phyloP scores from a whole-genome alignment of 805 yeast genomes.

The Torulaspora quercuum region DNA sequence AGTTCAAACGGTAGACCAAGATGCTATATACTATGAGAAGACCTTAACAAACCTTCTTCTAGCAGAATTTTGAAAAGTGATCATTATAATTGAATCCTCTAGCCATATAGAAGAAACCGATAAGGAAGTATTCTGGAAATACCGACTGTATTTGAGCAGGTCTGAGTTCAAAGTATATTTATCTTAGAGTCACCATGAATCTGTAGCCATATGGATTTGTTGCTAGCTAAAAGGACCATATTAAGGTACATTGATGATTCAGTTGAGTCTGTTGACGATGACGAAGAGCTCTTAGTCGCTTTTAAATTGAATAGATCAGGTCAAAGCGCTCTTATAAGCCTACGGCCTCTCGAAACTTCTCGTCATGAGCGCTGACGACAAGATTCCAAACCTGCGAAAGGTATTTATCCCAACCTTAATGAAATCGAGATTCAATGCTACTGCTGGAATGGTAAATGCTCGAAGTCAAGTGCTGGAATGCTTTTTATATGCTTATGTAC shows the following conservation, averaged over 20 bases:
- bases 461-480: too few relatives aligned
- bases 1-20: conserved; percentile 19
- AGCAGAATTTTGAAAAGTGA: conserved; percentile 19
- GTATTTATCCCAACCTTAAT: conserved; percentile 5
- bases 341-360: conserved; percentile 5
- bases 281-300: conserved; percentile 3
- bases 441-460: conserved; percentile 10
- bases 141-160: conserved; percentile 15
- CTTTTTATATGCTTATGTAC: conserved; percentile 2
- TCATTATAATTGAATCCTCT: conserved; percentile 20
- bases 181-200: conserved; percentile 1
- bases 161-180: conserved; percentile 13
- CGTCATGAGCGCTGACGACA: conserved; percentile 1
- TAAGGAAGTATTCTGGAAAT: conserved; percentile 28
- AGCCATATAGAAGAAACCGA: conserved; percentile 14
- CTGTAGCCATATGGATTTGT: conserved; percentile 9
- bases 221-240: conserved; percentile 2
- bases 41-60: conserved; percentile 12
- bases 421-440: conserved; percentile 3
- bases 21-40: conserved; percentile 16
- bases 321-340: conserved; percentile 3
- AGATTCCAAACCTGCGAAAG: background rate
- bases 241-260: background rate
- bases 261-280: background rate
- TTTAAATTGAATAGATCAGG: conserved; percentile 10